Evolutionary conservation across 1,284 basidiomycete species (phyloP).

Genomic region (Pholiota adiposa): DNA sequence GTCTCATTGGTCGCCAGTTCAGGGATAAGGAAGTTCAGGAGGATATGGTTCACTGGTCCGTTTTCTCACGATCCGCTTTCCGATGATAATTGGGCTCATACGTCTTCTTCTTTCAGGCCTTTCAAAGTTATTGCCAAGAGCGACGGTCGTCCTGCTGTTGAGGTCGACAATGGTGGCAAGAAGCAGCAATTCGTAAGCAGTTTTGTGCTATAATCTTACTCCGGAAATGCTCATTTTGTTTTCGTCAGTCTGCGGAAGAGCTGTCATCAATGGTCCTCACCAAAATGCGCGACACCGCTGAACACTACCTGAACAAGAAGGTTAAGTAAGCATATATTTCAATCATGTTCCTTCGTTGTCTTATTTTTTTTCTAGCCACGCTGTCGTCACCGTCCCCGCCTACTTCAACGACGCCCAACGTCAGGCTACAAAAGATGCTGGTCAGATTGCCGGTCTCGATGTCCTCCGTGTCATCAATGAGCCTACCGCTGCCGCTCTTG

Average conservation of each 20-base stretch:
- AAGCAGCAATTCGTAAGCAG: constrained; percentile 64
- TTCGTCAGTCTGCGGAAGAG: constrained; percentile 73
- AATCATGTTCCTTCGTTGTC: neutral
- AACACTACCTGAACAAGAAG: constrained; percentile 90
- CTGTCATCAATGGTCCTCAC: constrained; percentile 85
- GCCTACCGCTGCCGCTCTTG: constrained; percentile 96
- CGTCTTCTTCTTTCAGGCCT: constrained; percentile 50
- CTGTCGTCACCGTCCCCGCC: constrained; percentile 94
- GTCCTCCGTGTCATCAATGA: constrained; percentile 99
- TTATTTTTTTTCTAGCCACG: constrained; percentile 51
- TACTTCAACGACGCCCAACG: constrained; percentile 99
- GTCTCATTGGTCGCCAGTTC: constrained; percentile 94
- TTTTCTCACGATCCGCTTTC: constrained; percentile 11
- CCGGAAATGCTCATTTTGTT: constrained; percentile 4
- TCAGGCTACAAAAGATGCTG: constrained; percentile 98
- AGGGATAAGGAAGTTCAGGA: constrained; percentile 93
- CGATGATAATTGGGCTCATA: neutral
- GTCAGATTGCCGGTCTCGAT: constrained; percentile 95
- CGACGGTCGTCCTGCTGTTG: constrained; percentile 75
- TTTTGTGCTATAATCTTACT: neutral
- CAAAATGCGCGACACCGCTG: constrained; percentile 97
- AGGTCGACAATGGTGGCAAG: constrained; percentile 82
- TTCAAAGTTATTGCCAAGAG: constrained; percentile 80
- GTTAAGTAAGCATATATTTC: constrained; percentile 75
- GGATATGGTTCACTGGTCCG: constrained; percentile 82